Evolutionary conservation across 1,139 yeast species (phyloP).

Genomic region (Sugiyamaella xylanicola): DNA sequence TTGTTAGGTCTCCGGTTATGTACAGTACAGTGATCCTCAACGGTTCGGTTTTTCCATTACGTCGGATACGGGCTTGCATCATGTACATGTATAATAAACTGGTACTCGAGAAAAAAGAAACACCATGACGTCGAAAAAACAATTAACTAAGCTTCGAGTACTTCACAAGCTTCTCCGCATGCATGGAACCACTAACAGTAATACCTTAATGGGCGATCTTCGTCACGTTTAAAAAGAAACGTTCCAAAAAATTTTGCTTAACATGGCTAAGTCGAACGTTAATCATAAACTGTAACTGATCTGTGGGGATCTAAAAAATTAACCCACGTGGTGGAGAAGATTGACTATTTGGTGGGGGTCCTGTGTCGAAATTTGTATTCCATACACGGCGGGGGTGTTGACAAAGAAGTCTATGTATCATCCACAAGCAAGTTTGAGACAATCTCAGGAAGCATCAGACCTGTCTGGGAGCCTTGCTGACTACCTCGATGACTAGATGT

Average conservation of each 20-base stretch:
- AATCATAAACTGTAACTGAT: background rate
- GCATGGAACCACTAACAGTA: background rate
- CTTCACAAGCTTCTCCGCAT: background rate
- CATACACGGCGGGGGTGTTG: too few relatives aligned
- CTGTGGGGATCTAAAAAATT: background rate
- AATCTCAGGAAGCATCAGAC: too few relatives aligned
- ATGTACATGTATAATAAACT: background rate
- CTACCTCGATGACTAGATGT: too few relatives aligned
- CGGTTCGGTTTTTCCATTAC: background rate
- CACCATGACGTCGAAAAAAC: background rate
- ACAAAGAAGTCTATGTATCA: too few relatives aligned
- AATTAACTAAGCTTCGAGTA: background rate
- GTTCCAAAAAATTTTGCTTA: background rate
- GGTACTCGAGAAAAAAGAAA: too few relatives aligned
- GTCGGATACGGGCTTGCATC: background rate
- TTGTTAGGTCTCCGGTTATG: background rate
- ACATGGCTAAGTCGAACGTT: background rate
- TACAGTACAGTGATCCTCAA: background rate
- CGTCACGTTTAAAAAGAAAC: background rate
- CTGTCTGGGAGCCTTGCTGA: too few relatives aligned
- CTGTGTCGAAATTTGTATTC: too few relatives aligned
- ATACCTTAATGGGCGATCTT: background rate
- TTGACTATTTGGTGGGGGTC: too few relatives aligned
- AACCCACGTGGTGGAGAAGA: background rate
- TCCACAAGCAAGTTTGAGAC: too few relatives aligned